Base-by-base conservation (phyloP, 768 basidiomycete genomes). In the Suillus placidus region DNA sequence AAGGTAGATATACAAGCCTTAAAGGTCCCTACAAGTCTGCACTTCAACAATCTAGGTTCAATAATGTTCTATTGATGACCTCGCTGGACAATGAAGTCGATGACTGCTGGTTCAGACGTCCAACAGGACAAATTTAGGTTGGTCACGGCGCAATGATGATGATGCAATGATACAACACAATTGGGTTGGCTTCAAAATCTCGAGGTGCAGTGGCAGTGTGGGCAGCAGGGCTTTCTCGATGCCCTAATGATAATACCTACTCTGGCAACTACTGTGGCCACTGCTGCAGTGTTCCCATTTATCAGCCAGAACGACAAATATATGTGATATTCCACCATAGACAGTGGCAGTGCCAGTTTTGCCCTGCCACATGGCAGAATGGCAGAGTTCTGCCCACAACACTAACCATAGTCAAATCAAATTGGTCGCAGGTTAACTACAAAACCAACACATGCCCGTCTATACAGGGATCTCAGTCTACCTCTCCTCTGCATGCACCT, bases 391-490 rank as follows among this genome's bases (percentile, higher is more conserved):
- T n/a, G n/a, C n/a, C n/a, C n/a, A n/a, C n/a, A n/a, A n/a, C n/a
- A n/a, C n/a, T n/a, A n/a, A n/a, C n/a, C n/a, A 52, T n/a, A n/a
- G n/a, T n/a, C n/a, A n/a, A n/a, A n/a, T n/a, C n/a, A n/a, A n/a
- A n/a, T n/a, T n/a, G n/a, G n/a, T n/a, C n/a, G n/a, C 9, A n/a
- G 10, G n/a, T n/a, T 10, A n/a, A 12, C n/a, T n/a, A 47, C n/a
- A 47, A n/a, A n/a, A n/a, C n/a, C n/a, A n/a, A n/a, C n/a, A n/a
- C 54, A 16, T 10, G 35, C 10, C 30, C 18, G 10, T 23, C 61
- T 32, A 65, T 42, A 62, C 34, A 34, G 74, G 68, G 26, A 70
- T 70, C 35, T 74, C 72, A 5, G 47, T 67, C 74, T 69, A 76
- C 16, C 16, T 61, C 10, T 57, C 56, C 18, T 47, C 64, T 34